Percentiles rank a stretch among this genome's conserved stretches.
Conservation (phyloP, 306 rosid species). For the Lupinus albus region DNA sequence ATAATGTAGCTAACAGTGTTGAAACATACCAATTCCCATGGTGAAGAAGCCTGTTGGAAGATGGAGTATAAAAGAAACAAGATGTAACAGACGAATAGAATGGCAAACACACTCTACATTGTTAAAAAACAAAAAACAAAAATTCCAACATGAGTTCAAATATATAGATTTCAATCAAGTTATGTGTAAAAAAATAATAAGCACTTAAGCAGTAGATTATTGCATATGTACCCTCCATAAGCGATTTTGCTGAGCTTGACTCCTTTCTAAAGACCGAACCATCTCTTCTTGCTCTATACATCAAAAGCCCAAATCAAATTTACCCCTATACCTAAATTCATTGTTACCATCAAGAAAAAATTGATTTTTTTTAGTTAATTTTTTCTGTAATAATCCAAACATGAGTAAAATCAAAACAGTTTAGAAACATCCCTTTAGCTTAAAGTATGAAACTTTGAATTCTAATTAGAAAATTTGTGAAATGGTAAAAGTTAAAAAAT, state of each 20-base stretch:
- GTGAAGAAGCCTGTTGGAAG: constrained; percentile 70
- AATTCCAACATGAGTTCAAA: constrained; percentile 24
- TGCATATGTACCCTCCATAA: constrained; percentile 71
- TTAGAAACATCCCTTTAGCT: not conserved
- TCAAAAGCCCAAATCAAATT: constrained; percentile 22
- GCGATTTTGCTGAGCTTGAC: constrained; percentile 70
- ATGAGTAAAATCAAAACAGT: not conserved
- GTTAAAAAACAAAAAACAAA: not conserved
- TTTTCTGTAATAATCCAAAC: not conserved
- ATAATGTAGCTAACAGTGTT: not conserved
- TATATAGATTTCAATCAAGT: constrained; percentile 28
- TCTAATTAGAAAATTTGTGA: no score
- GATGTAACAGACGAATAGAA: constrained; percentile 60
- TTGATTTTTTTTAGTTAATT: not conserved
- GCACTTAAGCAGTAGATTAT: not conserved
- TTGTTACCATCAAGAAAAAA: not conserved
- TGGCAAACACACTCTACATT: constrained; percentile 70
- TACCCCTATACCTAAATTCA: not conserved
- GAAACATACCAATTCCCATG: constrained; percentile 87
- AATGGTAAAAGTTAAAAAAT: not conserved
- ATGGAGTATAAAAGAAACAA: constrained; percentile 72
- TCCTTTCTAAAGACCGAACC: constrained; percentile 69
- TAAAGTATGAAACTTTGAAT: not conserved
- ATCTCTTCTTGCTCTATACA: constrained; percentile 76
- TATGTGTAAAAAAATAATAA: not conserved